Evolutionary conservation across 2,329 filamentous ascomycete genomes (phyloP).

Genomic region (Thelonectria rubi): DNA sequence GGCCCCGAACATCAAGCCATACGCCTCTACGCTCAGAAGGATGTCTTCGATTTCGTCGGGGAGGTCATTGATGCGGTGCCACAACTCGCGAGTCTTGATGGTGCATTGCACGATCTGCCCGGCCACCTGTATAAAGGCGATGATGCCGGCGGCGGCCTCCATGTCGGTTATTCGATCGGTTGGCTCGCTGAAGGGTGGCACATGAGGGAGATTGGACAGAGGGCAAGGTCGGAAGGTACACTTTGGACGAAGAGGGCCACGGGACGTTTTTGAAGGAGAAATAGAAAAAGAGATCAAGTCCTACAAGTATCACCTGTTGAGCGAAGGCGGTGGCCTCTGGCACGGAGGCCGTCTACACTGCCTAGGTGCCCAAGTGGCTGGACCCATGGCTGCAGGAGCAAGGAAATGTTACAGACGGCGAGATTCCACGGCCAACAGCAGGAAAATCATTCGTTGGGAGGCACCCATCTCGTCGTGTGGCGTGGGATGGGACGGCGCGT

Average conservation of each 20-base stretch:
- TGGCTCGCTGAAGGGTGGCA: background rate
- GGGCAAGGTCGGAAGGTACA: background rate
- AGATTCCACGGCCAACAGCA: background rate
- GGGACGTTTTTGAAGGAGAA: background rate
- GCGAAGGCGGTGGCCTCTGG: background rate
- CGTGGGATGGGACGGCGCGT: constrained; percentile 23
- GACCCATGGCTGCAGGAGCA: background rate
- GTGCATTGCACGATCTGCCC: constrained; percentile 34
- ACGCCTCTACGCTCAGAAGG: constrained; percentile 30
- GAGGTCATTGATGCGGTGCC: constrained; percentile 39
- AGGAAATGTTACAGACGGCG: background rate
- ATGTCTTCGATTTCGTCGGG: constrained; percentile 34
- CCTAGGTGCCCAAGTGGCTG: background rate
- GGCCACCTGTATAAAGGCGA: constrained; percentile 40
- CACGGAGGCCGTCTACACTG: background rate
- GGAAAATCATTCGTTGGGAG: background rate
- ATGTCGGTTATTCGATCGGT: constrained; percentile 17
- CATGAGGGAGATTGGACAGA: background rate
- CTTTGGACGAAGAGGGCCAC: background rate
- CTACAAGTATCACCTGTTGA: background rate
- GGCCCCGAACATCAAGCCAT: constrained; percentile 26
- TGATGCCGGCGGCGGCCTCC: constrained; percentile 33
- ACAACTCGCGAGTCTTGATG: constrained; percentile 35
- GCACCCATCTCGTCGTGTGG: background rate
- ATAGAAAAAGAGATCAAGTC: background rate